These are phyloP conservation scores for Pulveroboletus sp. DNA, from an alignment of 768 basidiomycete genomes.

Conservation along the genomic window DNA sequence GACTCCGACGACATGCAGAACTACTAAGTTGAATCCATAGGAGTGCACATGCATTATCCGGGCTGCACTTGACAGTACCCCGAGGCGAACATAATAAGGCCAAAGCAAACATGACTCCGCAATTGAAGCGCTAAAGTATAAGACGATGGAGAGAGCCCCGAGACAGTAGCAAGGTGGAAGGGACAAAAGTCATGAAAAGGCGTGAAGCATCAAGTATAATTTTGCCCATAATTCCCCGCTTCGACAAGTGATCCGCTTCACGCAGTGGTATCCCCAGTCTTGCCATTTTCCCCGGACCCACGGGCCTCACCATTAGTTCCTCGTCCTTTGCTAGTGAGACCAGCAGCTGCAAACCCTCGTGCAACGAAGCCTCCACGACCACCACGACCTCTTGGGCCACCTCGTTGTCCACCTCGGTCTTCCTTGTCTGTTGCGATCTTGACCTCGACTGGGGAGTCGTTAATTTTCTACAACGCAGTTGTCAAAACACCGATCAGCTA, in stretches of 20 bases:
- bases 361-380: constrained; percentile 49
- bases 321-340: constrained; percentile 42
- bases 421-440: constrained; percentile 64
- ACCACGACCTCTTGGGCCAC: constrained; percentile 52
- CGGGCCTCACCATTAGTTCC: constrained; percentile 29
- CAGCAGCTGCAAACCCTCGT: constrained; percentile 65
- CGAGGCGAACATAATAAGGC: constrained; percentile 17
- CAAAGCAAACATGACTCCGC: constrained; percentile 23
- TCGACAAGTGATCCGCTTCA: constrained; percentile 17
- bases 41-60: constrained; percentile 19
- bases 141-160: constrained; percentile 8
- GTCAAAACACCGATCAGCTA: constrained; percentile 4
- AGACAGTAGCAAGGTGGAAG: constrained; percentile 4
- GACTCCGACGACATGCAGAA: background rate
- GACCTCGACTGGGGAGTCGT: constrained; percentile 60
- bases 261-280: constrained; percentile 21
- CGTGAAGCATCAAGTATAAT: constrained; percentile 14
- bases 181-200: constrained; percentile 14
- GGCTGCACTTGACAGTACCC: constrained; percentile 12
- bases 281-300: constrained; percentile 26
- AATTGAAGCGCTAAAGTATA: constrained; percentile 14
- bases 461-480: constrained; percentile 51
- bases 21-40: constrained; percentile 9
- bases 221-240: constrained; percentile 17
- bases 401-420: constrained; percentile 37